These are phyloP conservation scores for Aspergillus puulaauensis DNA, from an alignment of 2,329 filamentous ascomycete genomes.

Conservation along the genomic window DNA sequence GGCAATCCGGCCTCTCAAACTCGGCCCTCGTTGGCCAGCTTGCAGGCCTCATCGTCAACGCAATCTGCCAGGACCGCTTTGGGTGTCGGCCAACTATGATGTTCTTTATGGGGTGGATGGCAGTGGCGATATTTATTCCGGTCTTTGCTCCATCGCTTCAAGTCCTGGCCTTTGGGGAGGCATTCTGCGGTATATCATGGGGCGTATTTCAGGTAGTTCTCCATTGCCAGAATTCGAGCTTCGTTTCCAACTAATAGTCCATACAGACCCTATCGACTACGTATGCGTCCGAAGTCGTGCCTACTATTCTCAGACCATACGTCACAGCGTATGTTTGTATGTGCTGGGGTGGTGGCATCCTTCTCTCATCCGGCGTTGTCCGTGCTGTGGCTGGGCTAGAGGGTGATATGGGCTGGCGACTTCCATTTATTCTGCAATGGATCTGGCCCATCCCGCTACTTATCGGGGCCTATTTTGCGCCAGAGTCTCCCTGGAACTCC, in stretches of 20 bases:
- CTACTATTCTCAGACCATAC: conserved; percentile 30
- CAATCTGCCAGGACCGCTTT: conserved; percentile 23
- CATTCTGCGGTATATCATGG: conserved; percentile 13
- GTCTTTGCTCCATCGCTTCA: conserved; percentile 12
- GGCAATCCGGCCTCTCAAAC: conserved; percentile 28
- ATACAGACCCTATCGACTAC: conserved; percentile 11
- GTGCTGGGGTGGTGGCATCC: conserved; percentile 28
- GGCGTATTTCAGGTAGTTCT: conserved; percentile 9
- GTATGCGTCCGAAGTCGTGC: conserved; percentile 32
- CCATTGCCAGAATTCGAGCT: too few relatives aligned
- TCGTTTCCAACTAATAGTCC: not conserved
- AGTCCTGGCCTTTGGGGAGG: conserved; percentile 7
- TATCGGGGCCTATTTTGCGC: conserved; percentile 29
- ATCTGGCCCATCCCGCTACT: conserved; percentile 22
- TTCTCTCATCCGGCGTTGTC: conserved; percentile 26
- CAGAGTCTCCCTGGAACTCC: conserved; percentile 35
- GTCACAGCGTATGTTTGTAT: conserved; percentile 27
- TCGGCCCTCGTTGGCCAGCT: conserved; percentile 18
- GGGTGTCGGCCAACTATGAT: conserved; percentile 26
- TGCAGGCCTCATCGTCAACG: conserved; percentile 24
- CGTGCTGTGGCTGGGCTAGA: conserved; percentile 18
- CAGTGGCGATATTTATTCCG: conserved; percentile 16
- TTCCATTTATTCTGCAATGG: conserved; percentile 20
- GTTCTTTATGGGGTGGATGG: conserved; percentile 13
- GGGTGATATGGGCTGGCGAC: conserved; percentile 18